Evolutionary conservation across 495 filamentous ascomycete species (phyloP), one percentile per base, ranked within the genome.

Genomic region (Evernia prunastri): DNA sequence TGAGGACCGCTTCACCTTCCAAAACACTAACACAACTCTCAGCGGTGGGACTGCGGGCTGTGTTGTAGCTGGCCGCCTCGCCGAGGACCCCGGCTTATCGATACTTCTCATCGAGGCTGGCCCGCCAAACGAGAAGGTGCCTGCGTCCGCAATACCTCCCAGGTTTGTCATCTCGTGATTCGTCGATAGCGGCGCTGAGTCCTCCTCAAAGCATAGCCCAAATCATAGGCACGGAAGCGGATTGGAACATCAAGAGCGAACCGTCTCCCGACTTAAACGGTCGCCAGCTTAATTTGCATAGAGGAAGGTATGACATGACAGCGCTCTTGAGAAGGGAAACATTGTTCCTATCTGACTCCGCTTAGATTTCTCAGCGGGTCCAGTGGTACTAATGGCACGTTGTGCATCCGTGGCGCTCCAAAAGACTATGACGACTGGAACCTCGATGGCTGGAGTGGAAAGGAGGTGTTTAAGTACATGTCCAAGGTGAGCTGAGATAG

Each of bases 341-440:
- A 23, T 1, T 3, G 20, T 23, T 18, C 43, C 18, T 23, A 23
- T 47, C n/a, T 47, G 6, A 47, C 23, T 10, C 10, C 7, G 12
- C 17, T 27, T 45, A 79, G 75, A 68, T 74, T 76, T 36, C 76
- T 84, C n/a, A 78, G 81, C 40, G 81, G 80, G 1, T 78, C 73
- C 56, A 77, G 72, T 53, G 79, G 75, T 51, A 71, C 75, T 56
- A 84, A 83, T 68, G 79, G 78, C 51, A 81, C 76, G 60, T 74
- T 79, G 18, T 81, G 78, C 69, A 75, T 82, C 47, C 78, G 78
- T 33, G 81, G 81, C 45, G 74, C 73, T 56, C 74, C 75, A 33
- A 74, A 75, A 27, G 81, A 79, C 61, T 84, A 78, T 58, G 80
- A 82, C 71, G 79, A 81, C 66, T 84, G 80, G 80, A 65, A 68